Evolutionary conservation across 2,329 filamentous ascomycete species (phyloP).

Genomic region (Aspergillus uvarum): DNA sequence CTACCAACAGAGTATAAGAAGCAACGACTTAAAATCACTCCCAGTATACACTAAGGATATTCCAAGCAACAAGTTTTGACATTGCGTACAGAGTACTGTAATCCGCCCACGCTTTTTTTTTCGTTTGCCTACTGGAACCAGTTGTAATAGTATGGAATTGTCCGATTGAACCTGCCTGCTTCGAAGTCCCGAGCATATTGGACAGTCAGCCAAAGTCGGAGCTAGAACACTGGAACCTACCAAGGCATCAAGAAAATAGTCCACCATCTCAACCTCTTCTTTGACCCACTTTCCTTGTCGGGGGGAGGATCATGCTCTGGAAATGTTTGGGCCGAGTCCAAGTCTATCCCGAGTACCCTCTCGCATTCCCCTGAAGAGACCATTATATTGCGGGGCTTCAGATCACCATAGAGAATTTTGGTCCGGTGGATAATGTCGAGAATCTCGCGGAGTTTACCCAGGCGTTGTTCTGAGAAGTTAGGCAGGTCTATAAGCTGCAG

Average conservation of each 20-base stretch:
- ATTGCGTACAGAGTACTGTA: no score
- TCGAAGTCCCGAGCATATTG: no score
- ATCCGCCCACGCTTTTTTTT: no score
- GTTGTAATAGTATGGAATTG: no score
- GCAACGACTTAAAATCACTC: no score
- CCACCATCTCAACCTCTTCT: constrained; percentile 16
- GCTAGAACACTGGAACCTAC: constrained; percentile 10
- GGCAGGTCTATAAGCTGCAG: constrained; percentile 8
- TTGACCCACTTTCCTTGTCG: constrained; percentile 10
- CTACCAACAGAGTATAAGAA: no score
- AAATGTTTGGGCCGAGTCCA: constrained; percentile 20
- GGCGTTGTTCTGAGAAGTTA: constrained; percentile 11
- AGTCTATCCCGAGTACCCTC: constrained; percentile 22
- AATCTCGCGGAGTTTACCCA: constrained; percentile 14
- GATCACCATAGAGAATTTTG: constrained; percentile 18
- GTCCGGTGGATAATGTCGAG: constrained; percentile 15
- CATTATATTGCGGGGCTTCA: constrained; percentile 22
- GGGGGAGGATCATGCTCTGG: constrained; percentile 8
- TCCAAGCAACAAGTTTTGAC: no score
- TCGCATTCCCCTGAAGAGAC: not conserved
- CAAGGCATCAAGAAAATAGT: constrained; percentile 18
- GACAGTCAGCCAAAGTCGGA: no score
- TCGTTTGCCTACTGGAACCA: no score
- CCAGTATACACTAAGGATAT: no score
- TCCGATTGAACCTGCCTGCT: no score